These are phyloP conservation scores for Skeletonema costatum DNA, from an alignment of 108 stramenopile species.

Conservation along the genomic window DNA sequence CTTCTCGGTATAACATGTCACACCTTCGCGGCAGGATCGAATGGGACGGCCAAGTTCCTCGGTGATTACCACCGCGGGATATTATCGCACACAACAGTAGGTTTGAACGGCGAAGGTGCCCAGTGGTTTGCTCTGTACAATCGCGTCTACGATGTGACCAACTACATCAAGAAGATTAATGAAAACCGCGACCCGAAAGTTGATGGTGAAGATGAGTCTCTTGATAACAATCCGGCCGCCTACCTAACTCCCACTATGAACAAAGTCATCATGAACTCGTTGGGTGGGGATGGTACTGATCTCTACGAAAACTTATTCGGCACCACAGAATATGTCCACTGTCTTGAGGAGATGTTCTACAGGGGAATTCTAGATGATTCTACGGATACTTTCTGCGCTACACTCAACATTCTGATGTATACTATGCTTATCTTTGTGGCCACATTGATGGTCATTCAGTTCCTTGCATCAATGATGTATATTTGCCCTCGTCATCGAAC, in stretches of 20 bases:
- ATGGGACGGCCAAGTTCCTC: slow-evolving; percentile 47
- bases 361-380: slow-evolving; percentile 27
- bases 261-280: slow-evolving; percentile 44
- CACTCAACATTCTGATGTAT: slow-evolving; percentile 46
- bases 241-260: slow-evolving; percentile 39
- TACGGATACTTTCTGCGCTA: slow-evolving; percentile 38
- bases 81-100: too few relatives aligned
- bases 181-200: slow-evolving; percentile 21
- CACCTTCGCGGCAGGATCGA: slow-evolving; percentile 38
- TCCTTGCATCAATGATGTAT: slow-evolving; percentile 41
- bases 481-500: slow-evolving; percentile 32
- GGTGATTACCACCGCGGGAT: slow-evolving; percentile 11
- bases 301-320: slow-evolving; percentile 39
- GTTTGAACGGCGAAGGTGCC: not conserved
- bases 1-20: slow-evolving; percentile 59
- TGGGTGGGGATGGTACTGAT: slow-evolving; percentile 35
- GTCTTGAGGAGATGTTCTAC: slow-evolving; percentile 52
- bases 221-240: slow-evolving; percentile 21
- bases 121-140: slow-evolving; percentile 37
- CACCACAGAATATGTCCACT: slow-evolving; percentile 28
- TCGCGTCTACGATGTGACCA: slow-evolving; percentile 52
- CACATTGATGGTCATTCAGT: slow-evolving; percentile 41
- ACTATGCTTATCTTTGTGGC: slow-evolving; percentile 49
- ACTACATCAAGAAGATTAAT: slow-evolving; percentile 40
- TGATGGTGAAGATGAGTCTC: not conserved